phyloP scores from a whole-genome alignment of 2,329 filamentous ascomycete genomes.

The Parastagonospora avenae region DNA sequence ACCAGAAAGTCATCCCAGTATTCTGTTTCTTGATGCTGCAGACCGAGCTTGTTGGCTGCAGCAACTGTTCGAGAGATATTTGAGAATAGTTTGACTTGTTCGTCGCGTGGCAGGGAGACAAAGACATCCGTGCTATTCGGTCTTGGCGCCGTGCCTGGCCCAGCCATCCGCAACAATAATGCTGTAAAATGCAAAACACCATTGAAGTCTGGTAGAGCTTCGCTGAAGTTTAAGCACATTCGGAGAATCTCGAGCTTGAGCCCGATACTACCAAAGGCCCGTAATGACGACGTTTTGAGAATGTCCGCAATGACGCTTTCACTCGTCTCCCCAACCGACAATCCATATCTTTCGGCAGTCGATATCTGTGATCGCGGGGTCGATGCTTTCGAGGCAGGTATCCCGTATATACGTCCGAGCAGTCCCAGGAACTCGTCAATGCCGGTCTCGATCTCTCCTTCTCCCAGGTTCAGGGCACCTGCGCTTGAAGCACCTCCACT shows the following conservation, averaged over 20 bases:
- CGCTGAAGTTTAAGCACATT: conserved; percentile 90
- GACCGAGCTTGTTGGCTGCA: conserved; percentile 75
- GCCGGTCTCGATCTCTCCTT: conserved; percentile 46
- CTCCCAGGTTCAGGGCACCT: conserved; percentile 66
- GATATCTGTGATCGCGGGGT: background rate
- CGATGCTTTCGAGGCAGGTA: conserved; percentile 39
- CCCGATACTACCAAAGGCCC: conserved; percentile 73
- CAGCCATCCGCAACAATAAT: conserved; percentile 80
- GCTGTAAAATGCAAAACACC: conserved; percentile 89
- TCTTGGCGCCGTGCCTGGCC: conserved; percentile 76
- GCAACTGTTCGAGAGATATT: conserved; percentile 85
- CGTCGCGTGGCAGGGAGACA: conserved; percentile 75
- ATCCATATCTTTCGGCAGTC: background rate
- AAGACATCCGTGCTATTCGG: conserved; percentile 70
- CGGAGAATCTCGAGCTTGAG: conserved; percentile 87
- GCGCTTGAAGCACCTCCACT: conserved; percentile 69
- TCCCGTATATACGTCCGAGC: conserved; percentile 50
- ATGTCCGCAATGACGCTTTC: conserved; percentile 57
- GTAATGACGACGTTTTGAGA: conserved; percentile 57
- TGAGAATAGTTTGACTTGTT: conserved; percentile 81
- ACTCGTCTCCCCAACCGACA: conserved; percentile 40
- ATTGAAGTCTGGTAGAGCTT: conserved; percentile 88
- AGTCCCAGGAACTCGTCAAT: conserved; percentile 50
- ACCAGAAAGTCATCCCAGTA: conserved; percentile 98
- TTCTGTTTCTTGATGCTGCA: conserved; percentile 72